Percentiles rank a stretch among this genome's conserved stretches.
These are phyloP conservation scores for Trichoderma sp. DNA, from an alignment of 2,329 filamentous ascomycete genomes.

Conservation along the genomic window DNA sequence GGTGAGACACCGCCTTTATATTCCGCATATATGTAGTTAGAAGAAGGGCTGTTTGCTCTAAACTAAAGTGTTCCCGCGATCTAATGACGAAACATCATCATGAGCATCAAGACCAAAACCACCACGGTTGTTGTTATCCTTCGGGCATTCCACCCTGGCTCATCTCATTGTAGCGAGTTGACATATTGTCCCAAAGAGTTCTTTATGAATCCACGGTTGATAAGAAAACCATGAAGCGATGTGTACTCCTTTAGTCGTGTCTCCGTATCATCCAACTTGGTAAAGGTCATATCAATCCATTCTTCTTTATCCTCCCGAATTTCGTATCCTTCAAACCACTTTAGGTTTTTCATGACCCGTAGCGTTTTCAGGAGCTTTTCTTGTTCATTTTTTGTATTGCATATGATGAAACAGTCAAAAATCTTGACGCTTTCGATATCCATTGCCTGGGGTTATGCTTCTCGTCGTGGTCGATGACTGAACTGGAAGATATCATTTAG, in stretches of 20 bases:
- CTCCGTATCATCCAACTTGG: background rate
- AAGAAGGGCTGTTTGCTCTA: background rate
- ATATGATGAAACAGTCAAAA: background rate
- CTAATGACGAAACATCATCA: background rate
- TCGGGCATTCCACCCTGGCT: background rate
- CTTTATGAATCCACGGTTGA: too few species aligned
- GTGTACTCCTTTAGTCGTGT: too few species aligned
- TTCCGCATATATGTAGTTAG: background rate
- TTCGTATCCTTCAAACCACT: background rate
- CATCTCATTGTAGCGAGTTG: too few species aligned
- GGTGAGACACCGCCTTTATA: background rate
- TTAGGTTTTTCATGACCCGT: too few species aligned
- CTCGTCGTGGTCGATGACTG: background rate
- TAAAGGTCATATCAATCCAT: background rate
- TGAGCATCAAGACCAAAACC: background rate
- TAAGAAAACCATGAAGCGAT: too few species aligned
- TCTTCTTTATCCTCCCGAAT: background rate
- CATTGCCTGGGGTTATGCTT: background rate
- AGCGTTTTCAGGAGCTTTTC: background rate
- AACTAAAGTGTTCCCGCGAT: background rate
- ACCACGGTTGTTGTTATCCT: background rate
- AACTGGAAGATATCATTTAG: background rate
- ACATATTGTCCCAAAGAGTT: too few species aligned
- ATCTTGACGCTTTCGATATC: background rate
- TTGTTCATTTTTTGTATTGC: background rate